A percentile compares a stretch with the other conserved stretches of the same genome.
Evolutionary conservation across 495 filamentous ascomycete species (phyloP).

Genomic region (Aspergillus sparsus): DNA sequence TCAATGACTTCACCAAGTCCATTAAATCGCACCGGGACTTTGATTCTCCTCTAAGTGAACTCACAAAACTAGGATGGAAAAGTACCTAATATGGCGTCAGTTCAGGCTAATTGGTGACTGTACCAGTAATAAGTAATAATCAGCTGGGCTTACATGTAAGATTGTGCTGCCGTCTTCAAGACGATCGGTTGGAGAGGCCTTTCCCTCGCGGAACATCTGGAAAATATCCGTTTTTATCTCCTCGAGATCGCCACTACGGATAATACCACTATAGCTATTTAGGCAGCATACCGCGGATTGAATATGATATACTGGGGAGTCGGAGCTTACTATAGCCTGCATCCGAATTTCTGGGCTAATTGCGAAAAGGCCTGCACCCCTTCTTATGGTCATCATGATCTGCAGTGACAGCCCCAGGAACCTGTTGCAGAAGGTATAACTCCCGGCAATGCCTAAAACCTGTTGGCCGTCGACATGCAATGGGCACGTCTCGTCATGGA

Average conservation of each 20-base stretch:
- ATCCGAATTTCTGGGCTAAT: conserved; percentile 1
- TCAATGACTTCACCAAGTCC: no score
- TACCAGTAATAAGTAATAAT: no score
- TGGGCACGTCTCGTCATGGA: conserved; percentile 1
- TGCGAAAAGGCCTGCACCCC: neutral
- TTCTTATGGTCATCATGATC: neutral
- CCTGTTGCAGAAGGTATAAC: conserved; percentile 4
- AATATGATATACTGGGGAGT: neutral
- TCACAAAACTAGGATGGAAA: no score
- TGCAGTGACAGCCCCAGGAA: neutral
- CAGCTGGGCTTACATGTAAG: conserved; percentile 7
- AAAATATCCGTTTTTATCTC: neutral
- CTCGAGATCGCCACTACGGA: neutral
- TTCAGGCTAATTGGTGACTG: no score
- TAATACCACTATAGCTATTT: no score
- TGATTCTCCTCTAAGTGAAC: no score
- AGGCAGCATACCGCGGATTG: neutral
- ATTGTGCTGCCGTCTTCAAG: conserved; percentile 5
- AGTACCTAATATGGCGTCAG: no score
- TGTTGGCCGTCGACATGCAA: conserved; percentile 2
- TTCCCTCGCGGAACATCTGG: neutral
- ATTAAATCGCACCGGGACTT: no score
- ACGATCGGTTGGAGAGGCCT: neutral
- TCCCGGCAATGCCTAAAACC: neutral
- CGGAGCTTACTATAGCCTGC: neutral